These are phyloP conservation scores for Aschersonia sp. DNA, from an alignment of 2,329 filamentous ascomycete genomes.

Conservation along the genomic window DNA sequence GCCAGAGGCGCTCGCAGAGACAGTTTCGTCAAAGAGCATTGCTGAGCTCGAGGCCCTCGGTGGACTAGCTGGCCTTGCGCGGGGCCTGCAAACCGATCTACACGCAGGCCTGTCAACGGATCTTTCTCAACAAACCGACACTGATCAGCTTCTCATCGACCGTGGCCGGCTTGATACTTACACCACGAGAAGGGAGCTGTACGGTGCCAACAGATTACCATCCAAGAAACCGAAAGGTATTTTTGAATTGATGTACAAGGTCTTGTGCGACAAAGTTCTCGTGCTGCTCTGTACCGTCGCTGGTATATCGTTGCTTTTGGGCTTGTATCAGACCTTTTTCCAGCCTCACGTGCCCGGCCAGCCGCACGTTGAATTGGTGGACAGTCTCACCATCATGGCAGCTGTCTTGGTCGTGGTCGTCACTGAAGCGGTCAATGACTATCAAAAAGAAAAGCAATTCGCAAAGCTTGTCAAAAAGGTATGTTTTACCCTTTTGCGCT, in stretches of 20 bases:
- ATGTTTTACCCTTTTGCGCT: too few species aligned
- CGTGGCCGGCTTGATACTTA: background rate
- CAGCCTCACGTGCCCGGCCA: slow-evolving; percentile 24
- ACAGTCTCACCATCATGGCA: slow-evolving; percentile 45
- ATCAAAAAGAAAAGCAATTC: slow-evolving; percentile 54
- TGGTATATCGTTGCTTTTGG: slow-evolving; percentile 49
- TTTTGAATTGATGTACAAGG: slow-evolving; percentile 1
- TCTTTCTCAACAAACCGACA: background rate
- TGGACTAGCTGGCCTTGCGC: slow-evolving; percentile 1
- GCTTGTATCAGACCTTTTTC: slow-evolving; percentile 51
- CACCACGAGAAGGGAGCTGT: background rate
- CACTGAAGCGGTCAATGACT: slow-evolving; percentile 40
- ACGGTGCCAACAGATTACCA: slow-evolving; percentile 1
- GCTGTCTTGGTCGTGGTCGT: slow-evolving; percentile 5
- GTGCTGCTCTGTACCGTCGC: slow-evolving; percentile 52
- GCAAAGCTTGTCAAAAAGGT: slow-evolving; percentile 40
- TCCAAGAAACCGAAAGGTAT: slow-evolving; percentile 1
- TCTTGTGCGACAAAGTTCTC: slow-evolving; percentile 27
- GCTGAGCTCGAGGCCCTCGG: slow-evolving; percentile 3
- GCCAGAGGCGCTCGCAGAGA: background rate
- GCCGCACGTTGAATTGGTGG: slow-evolving; percentile 45
- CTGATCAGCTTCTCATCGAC: background rate
- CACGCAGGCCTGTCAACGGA: slow-evolving; percentile 1
- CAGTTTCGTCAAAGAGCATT: slow-evolving; percentile 1
- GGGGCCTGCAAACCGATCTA: slow-evolving; percentile 1